Percentiles rank a stretch among this genome's conserved stretches.
Conservation (phyloP, 768 basidiomycete species). For the Lactarius trivialis region DNA sequence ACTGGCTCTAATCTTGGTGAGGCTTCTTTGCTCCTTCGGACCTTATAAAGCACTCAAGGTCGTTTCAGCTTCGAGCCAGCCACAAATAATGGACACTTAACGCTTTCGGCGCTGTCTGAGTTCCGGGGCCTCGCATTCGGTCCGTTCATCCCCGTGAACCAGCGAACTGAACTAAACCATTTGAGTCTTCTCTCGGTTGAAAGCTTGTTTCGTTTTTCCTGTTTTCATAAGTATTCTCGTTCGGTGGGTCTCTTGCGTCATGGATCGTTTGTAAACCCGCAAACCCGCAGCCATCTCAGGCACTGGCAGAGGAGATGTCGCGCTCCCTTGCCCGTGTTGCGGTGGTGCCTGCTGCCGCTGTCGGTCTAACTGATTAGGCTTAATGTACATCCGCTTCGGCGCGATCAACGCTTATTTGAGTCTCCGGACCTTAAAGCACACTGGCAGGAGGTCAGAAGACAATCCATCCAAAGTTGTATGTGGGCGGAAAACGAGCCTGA, state of each 20-base stretch:
- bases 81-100: not conserved
- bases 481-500: not conserved
- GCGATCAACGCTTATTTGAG: constrained; percentile 17
- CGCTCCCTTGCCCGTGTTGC: not conserved
- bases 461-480: not conserved
- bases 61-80: not conserved
- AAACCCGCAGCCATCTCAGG: not conserved
- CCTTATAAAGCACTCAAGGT: constrained; percentile 4
- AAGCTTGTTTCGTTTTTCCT: constrained; percentile 13
- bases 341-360: not conserved
- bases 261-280: not conserved
- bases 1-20: constrained; percentile 1
- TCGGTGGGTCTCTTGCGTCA: not conserved
- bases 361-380: constrained; percentile 12
- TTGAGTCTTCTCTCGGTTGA: constrained; percentile 12
- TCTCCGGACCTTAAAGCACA: constrained; percentile 15
- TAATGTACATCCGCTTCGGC: not conserved
- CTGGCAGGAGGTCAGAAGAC: not conserved
- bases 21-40: constrained; percentile 5
- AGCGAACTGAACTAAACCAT: not conserved
- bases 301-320: not conserved
- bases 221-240: not conserved
- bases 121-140: constrained; percentile 14
- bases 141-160: not conserved
- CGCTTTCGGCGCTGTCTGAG: constrained; percentile 6